phyloP scores from a whole-genome alignment of 2,329 filamentous ascomycete genomes.

The Fusarium bactridioides region DNA sequence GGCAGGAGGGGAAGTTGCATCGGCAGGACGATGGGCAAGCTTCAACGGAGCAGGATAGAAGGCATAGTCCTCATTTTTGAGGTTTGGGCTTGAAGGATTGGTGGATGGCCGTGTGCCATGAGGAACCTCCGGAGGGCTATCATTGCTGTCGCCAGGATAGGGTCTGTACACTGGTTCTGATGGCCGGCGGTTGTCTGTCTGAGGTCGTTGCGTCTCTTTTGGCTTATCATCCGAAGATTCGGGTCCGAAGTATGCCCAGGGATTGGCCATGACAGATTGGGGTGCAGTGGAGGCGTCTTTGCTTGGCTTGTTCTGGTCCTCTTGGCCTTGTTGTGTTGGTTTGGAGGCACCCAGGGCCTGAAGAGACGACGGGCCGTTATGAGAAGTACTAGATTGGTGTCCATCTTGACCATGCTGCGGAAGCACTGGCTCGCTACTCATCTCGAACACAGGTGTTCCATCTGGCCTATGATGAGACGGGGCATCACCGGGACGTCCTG shows the following conservation, averaged over 20 bases:
- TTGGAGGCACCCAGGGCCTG: conserved; percentile 26
- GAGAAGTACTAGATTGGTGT: conserved; percentile 23
- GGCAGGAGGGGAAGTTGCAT: conserved; percentile 28
- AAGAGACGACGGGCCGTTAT: conserved; percentile 45
- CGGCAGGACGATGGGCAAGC: conserved; percentile 35
- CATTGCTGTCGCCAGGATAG: conserved; percentile 21
- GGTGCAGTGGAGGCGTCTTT: background rate
- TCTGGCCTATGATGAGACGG: conserved; percentile 27
- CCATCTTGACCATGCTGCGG: conserved; percentile 1
- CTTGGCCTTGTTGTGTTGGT: background rate
- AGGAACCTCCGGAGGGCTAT: conserved; percentile 16
- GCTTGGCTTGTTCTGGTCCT: conserved; percentile 4
- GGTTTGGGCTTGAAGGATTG: conserved; percentile 17
- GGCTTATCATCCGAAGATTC: conserved; percentile 8
- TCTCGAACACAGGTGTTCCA: conserved; percentile 43
- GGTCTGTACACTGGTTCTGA: conserved; percentile 24
- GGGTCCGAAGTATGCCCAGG: conserved; percentile 47
- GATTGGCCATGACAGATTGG: conserved; percentile 39
- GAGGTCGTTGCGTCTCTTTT: background rate
- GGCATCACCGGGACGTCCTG: conserved; percentile 17
- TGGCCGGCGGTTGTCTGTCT: conserved; percentile 6
- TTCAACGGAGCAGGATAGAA: conserved; percentile 43
- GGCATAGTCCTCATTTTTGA: background rate
- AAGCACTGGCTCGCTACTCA: conserved; percentile 42
- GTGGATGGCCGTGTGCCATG: conserved; percentile 23